Percentiles rank a stretch among this genome's conserved stretches.
These are phyloP conservation scores for Puccinellia tenuiflora DNA, from an alignment of 176 grass and related monocot genomes.

Conservation along the genomic window DNA sequence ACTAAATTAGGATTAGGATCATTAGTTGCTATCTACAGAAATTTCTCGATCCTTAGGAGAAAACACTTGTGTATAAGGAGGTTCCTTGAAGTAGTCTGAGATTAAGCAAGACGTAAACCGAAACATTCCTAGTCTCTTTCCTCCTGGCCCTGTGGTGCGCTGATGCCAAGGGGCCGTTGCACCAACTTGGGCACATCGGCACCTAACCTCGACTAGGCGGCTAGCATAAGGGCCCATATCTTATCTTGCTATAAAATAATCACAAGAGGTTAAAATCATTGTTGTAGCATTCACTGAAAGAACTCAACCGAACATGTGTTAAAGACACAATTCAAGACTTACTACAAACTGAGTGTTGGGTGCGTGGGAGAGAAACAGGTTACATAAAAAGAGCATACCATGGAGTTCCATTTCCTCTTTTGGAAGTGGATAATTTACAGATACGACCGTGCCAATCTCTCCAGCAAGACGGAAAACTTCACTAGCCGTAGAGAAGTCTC, in stretches of 20 bases:
- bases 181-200: neutral
- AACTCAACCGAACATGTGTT: neutral
- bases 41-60: neutral
- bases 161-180: neutral
- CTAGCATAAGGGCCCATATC: neutral
- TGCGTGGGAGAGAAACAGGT: neutral
- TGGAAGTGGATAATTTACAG: conserved; percentile 76
- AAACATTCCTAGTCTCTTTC: neutral
- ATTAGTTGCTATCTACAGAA: neutral
- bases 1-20: neutral
- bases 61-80: neutral
- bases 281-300: neutral
- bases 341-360: neutral
- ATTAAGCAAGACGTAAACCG: neutral
- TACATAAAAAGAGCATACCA: conserved; percentile 43
- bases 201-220: neutral
- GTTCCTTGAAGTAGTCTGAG: neutral
- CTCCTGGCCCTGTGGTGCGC: neutral
- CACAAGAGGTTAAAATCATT: neutral
- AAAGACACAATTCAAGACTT: neutral
- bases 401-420: conserved; percentile 65
- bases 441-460: conserved; percentile 64
- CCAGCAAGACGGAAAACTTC: conserved; percentile 78
- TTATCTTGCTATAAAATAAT: neutral
- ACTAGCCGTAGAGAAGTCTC: conserved; percentile 52